Base-by-base conservation (phyloP, 2,329 filamentous ascomycete species). In the Fusarium verticillioides region DNA sequence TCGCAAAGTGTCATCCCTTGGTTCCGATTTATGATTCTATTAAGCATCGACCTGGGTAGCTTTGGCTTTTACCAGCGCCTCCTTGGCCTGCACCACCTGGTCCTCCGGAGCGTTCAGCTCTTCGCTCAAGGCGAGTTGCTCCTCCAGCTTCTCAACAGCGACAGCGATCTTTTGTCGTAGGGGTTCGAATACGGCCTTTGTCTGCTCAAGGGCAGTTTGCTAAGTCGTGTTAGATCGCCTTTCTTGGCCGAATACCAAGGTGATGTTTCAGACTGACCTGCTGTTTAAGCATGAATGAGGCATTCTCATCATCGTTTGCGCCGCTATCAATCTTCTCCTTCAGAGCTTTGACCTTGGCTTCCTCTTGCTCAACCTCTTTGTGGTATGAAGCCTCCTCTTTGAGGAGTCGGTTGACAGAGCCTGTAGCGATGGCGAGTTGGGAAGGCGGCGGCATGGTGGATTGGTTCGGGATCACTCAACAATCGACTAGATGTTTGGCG, bases 301-400 rank as follows among this genome's bases (percentile, higher is more conserved):
- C 90, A 82, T 98, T 97, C 75, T 93, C 93, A 13, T 89, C 87
- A 60, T 88, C 86, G 21, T 82, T 84, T 7, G 83, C 81, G 32
- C 82, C 84, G n/a, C 79, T 82, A 46, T 85, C 81, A 37, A 89
- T 81, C 76, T 93, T 90, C 49, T 87, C 85, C 81, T 91, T 87
- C 23, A 97, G 87, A 80, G 91, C 90, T 81, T 88, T 84, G 73
- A 97, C 88, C 63, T 93, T 90, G 69, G 88, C 87, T 77, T 93
- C 87, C 81, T 98, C 95, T 73, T 92, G 87, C 72, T 88, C 85
- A 26, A 95, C 88, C 82, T 99, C 96, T 80, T 93, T 93, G 86
- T 95, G 93, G 85, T 99, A 98, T 78, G 92, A 96, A 43, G 89
- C 86, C 82, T 98, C 94, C 83, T 99, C 96, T 83, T 97, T 98